Evolutionary conservation across 208 protist genomes (phyloP), one percentile per base, ranked within the genome.

Genomic region (Spongospora subterranea): DNA sequence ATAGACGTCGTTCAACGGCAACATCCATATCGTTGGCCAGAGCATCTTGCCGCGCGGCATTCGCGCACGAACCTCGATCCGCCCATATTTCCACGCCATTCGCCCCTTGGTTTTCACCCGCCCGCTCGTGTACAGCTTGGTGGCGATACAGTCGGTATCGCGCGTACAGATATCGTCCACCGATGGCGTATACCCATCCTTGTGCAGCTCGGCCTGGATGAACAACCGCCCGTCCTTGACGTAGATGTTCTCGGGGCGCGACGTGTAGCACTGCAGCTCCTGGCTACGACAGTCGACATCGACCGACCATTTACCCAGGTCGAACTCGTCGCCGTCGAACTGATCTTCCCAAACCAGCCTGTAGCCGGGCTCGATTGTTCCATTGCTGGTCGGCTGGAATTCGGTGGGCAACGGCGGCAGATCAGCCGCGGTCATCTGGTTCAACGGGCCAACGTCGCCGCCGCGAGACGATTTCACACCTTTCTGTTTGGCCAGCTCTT

Each of bases 11-110:
- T 92, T 20, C 20, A 29, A 13, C 71, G 92, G 90, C 35, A 94
- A 71, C 20, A 93, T 64, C 92, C 92, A 94, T 13, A 94, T 39
- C 32, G 92, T 92, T 0, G 92, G 92, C 91, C 90, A 94, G 20
- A 92, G 88, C n/a, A 46, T 82, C 20, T 66, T 24, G 43, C 90
- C 91, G 11, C 50, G 45, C n/a, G 92, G 92, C 88, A 94, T 45
- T 64, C 91, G 93, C 24, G 89, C 92, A 13, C 92, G 82, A 43
- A 89, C 54, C 54, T 93, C 92, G 45, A 93, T 45, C 39, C 88
- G 38, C 0, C 92, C 92, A 54, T 93, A 93, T 40, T 40, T 0
- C 39, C 65, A 90, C 17, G 45, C n/a, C 6, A 0, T 6, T 6
- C 13, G 54, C 24, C 43, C 43, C 17, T 0, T 45, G 43, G 91